Percentiles rank a stretch among this genome's conserved stretches.
Conservation (phyloP, 1,139 yeast genomes). For the Starmera stellimalicola region DNA sequence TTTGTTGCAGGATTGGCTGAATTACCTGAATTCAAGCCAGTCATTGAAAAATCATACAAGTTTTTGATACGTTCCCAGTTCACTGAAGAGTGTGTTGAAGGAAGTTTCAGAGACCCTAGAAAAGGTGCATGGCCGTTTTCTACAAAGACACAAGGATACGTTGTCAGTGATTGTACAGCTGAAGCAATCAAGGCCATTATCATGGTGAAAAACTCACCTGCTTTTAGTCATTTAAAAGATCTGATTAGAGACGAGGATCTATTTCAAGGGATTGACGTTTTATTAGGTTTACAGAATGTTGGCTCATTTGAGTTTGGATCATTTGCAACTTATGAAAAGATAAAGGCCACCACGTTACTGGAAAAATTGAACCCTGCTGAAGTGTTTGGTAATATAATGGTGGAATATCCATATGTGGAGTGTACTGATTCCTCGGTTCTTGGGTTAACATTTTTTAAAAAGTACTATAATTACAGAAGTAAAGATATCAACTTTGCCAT, state of each 20-base stretch:
- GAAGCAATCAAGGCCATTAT: slow-evolving; percentile 90
- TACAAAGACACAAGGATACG: slow-evolving; percentile 91
- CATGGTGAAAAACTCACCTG: slow-evolving; percentile 71
- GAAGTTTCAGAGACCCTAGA: slow-evolving; percentile 76
- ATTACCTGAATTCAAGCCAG: slow-evolving; percentile 52
- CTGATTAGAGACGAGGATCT: slow-evolving; percentile 46
- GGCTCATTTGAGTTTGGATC: slow-evolving; percentile 82
- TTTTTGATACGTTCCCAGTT: slow-evolving; percentile 81
- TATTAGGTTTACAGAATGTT: slow-evolving; percentile 64
- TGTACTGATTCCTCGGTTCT: slow-evolving; percentile 93
- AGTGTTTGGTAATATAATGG: slow-evolving; percentile 97
- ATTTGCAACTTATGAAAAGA: slow-evolving; percentile 84
- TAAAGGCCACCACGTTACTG: slow-evolving; percentile 70
- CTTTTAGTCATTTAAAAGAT: slow-evolving; percentile 37
- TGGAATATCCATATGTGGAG: slow-evolving; percentile 95
- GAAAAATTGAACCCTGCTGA: slow-evolving; percentile 90
- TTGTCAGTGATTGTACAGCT: slow-evolving; percentile 96
- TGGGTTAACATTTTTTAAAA: slow-evolving; percentile 74
- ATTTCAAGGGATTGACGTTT: slow-evolving; percentile 61
- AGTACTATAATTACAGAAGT: slow-evolving; percentile 52
- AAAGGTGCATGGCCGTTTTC: slow-evolving; percentile 97
- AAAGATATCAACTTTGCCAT: slow-evolving; percentile 62
- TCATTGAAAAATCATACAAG: slow-evolving; percentile 53
- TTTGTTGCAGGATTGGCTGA: slow-evolving; percentile 76
- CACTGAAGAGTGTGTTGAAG: slow-evolving; percentile 66